phyloP scores from a whole-genome alignment of 352 stramenopile species.

The Plasmopara muralis region DNA sequence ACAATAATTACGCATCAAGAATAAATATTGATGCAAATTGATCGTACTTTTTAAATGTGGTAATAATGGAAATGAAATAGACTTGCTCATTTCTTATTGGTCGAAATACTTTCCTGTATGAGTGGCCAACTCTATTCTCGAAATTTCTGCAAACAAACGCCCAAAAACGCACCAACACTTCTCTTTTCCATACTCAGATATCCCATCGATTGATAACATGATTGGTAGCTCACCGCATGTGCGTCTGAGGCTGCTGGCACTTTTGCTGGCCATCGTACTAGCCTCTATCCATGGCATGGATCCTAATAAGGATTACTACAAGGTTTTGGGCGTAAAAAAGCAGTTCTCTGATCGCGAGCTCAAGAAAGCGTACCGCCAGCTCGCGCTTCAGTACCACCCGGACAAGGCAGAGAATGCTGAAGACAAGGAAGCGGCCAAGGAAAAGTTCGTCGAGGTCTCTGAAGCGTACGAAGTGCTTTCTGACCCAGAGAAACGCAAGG shows the following conservation, averaged over 20 bases:
- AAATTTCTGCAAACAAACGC: slow-evolving; percentile 19
- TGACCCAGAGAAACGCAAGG: slow-evolving; percentile 80
- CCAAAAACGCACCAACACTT: neutral
- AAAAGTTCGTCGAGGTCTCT: slow-evolving; percentile 90
- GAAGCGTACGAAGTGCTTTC: slow-evolving; percentile 91
- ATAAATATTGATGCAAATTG: too few species aligned
- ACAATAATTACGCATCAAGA: too few species aligned
- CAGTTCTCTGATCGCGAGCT: slow-evolving; percentile 70
- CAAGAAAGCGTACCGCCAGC: slow-evolving; percentile 83
- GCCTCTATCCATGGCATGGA: slow-evolving; percentile 36
- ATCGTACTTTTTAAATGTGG: too few species aligned
- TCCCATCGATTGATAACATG: slow-evolving; percentile 1
- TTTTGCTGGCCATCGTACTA: slow-evolving; percentile 19
- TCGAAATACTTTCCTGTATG: slow-evolving; percentile 1
- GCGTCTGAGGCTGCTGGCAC: slow-evolving; percentile 14
- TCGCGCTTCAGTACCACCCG: slow-evolving; percentile 87
- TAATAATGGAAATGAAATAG: too few species aligned
- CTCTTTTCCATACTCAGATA: neutral
- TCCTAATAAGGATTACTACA: slow-evolving; percentile 77
- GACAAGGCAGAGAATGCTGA: slow-evolving; percentile 80
- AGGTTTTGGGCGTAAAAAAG: slow-evolving; percentile 67
- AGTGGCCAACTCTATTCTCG: slow-evolving; percentile 20
- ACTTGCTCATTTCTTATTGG: slow-evolving; percentile 1
- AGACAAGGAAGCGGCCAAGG: slow-evolving; percentile 79
- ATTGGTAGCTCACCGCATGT: slow-evolving; percentile 1